Percentiles rank a stretch among this genome's conserved stretches.
Conservation (phyloP, 2,329 filamentous ascomycete species). For the Didymella pinodella region DNA sequence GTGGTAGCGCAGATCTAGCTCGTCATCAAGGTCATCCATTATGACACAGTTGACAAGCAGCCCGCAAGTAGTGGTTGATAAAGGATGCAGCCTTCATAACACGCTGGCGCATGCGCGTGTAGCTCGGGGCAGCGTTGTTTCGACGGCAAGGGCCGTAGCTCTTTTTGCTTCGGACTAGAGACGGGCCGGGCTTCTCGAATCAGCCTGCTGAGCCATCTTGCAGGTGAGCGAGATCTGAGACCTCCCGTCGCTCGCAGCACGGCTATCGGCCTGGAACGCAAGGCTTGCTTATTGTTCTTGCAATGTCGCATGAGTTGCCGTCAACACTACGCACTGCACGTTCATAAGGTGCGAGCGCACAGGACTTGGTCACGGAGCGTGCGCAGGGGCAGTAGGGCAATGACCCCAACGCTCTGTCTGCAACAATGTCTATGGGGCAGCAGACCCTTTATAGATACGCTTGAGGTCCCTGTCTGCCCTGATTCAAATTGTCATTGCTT, state of each 20-base stretch:
- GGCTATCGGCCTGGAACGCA: conserved; percentile 8
- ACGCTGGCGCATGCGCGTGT: conserved; percentile 10
- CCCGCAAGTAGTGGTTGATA: conserved; percentile 7
- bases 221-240: conserved; percentile 2
- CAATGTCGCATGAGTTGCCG: conserved; percentile 13
- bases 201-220: neutral
- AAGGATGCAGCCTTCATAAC: conserved; percentile 15
- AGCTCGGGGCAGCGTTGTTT: conserved; percentile 11
- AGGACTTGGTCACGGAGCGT: conserved; percentile 8
- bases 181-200: neutral
- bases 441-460: conserved; percentile 4
- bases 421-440: conserved; percentile 10
- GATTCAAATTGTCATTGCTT: neutral
- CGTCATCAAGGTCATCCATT: conserved; percentile 45
- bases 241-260: neutral
- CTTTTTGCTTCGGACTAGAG: neutral
- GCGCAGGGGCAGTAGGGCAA: conserved; percentile 10
- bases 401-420: neutral
- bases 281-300: conserved; percentile 2
- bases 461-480: neutral
- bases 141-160: conserved; percentile 5
- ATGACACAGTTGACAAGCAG: conserved; percentile 7
- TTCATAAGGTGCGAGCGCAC: conserved; percentile 15
- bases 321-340: conserved; percentile 3
- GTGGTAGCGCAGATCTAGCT: conserved; percentile 44